Base-by-base conservation (phyloP, 805 yeast species). In the Pichia membranifaciens region DNA sequence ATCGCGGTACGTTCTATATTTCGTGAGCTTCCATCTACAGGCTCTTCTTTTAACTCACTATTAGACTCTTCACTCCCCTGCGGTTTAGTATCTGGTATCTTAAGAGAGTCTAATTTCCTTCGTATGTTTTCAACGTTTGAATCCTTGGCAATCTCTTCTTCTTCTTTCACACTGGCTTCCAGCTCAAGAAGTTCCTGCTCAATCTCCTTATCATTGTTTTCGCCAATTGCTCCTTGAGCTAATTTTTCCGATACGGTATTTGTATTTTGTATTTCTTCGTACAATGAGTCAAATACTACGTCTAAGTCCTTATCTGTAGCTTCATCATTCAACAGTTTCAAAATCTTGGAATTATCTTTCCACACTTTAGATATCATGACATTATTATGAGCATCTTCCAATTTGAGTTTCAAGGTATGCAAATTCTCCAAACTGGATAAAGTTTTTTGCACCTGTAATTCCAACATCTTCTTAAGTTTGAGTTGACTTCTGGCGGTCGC, bases 311-410 rank as follows among this genome's bases (percentile, higher is more conserved):
- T 41, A 4, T 28, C 52, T 4, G 54, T 55, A 4, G 51, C 50
- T 42, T 57, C 51, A 1, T 40, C 46, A 43, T 65, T 64, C 40
- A 66, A 45, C 2, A 52, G 45, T 40, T 56, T 56, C 33, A 65
- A 45, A 0, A 60, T 41, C 16, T 50, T 50, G 2, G 62, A 45
- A 44, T 62, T 62, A 9, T 57, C 41, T 41, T 61, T 59, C 31
- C 63, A 51, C 6, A 61, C 51, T 20, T 51, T 54, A 12, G 55
- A 44, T 10, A 57, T 53, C 29, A 58, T 25, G 13, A 52, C 7
- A 44, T 59, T 61, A 43, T 51, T 56, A 25, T 56, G 55, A 12
- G 66, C 60, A 37, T 60, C 64, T 33, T 62, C 61, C 18, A 65
- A 52, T 35, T 56, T 58, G 32, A 54, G 35, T 34, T 58, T 49